Evolutionary conservation across 2,329 filamentous ascomycete genomes (phyloP), one percentile per base, ranked within the genome.

Genomic region (Trichophaea hybrida): DNA sequence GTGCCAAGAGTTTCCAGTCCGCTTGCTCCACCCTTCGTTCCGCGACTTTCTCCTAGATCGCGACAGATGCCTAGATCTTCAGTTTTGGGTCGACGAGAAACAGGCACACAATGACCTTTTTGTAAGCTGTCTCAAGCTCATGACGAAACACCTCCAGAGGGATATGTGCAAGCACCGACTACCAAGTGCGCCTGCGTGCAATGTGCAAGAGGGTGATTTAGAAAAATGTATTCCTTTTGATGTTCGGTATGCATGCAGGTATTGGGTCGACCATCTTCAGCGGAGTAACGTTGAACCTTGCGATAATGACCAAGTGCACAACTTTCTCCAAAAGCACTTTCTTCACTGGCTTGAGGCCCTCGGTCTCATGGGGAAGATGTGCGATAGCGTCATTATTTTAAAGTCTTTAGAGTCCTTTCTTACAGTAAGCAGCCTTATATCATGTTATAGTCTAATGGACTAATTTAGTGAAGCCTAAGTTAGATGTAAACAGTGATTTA

Each of bases 21-120:
- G 64, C 37, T 50, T 66, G 17, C 61, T 69, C 8, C 69, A 70
- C 58, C 44, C 64, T n/a, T 70, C 68, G 4, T 70, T 70, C 58
- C 62, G 63, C 6, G 68, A 69, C 24, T 70, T 69, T 50, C 65
- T 70, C 8, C 55, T 70, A 8, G 61, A 68, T 44, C 50, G 49
- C 31, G 40, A 34, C 57, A 46, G 57, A 59, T 59, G 61, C 40
- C 50, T 5, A 4, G 51, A 58, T 17, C n/a, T 38, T 13, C 37
- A 24, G 13, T 66, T 68, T 55, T 54, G 43, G 50, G 56, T 69
- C 32, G 59, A 66, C 56, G 61, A 64, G 46, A 13, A 44, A 5
- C 5, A 56, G 48, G 59, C 59, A 33, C 63, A 69, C 57, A 33
- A 38, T 2, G 32, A 51, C 5, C 51, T 69, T 40, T 57, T 59